A percentile compares a stretch with the other conserved stretches of the same genome.
Conservation (phyloP, 2,329 filamentous ascomycete genomes). For the Cercospora citrullina region DNA sequence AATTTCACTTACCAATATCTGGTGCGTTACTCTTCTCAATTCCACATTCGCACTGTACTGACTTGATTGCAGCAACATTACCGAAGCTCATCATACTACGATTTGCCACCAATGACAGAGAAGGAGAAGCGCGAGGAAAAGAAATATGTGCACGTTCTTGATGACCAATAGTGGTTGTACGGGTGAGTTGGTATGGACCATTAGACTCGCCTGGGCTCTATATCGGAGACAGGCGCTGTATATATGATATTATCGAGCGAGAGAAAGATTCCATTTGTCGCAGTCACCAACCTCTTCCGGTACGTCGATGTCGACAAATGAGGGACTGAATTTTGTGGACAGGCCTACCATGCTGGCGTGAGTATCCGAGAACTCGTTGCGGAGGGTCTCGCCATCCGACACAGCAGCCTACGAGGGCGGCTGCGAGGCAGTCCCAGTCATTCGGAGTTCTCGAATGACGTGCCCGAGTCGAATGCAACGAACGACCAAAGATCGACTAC, state of each 20-base stretch:
- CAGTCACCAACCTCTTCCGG: neutral
- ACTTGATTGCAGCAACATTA: constrained; percentile 70
- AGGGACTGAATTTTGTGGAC: neutral
- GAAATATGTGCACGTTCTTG: constrained; percentile 93
- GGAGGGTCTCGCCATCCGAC: neutral
- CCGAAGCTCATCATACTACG: constrained; percentile 84
- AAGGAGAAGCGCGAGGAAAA: constrained; percentile 92
- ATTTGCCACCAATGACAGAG: constrained; percentile 91
- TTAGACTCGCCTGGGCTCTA: neutral
- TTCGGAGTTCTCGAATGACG: neutral
- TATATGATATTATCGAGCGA: constrained; percentile 6
- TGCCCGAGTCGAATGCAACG: neutral
- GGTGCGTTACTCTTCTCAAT: constrained; percentile 56
- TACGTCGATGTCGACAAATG: neutral
- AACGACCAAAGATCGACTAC: neutral
- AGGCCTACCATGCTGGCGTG: neutral
- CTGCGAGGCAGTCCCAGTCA: neutral
- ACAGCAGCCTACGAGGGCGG: neutral
- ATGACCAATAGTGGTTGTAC: constrained; percentile 66
- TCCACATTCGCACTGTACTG: neutral
- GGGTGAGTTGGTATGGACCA: neutral
- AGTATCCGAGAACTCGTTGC: neutral
- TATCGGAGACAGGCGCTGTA: neutral
- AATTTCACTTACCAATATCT: constrained; percentile 92
- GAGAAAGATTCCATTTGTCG: constrained; percentile 6